Base-by-base conservation (phyloP, 176 grass and related monocot genomes). In the Otatea glauca region DNA sequence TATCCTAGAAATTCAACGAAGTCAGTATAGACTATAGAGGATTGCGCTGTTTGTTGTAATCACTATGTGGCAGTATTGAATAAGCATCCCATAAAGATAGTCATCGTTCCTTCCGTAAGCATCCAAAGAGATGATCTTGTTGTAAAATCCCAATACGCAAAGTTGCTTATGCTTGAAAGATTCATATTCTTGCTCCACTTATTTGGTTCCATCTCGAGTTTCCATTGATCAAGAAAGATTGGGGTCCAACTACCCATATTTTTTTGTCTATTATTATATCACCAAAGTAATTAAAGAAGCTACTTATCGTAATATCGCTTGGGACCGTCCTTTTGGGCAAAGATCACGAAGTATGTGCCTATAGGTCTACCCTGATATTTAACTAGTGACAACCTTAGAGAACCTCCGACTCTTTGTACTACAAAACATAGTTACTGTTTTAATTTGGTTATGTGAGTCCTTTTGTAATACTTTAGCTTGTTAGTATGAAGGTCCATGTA, bases 111-210 rank as follows among this genome's bases (percentile, higher is more conserved):
- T 78, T 37, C 69, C 4, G 3, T 72, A 81, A 76, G 64, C 64
- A 70, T 62, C 64, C 39, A 78, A 21, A 79, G 41, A 77, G 44
- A 72, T 29, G 20, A 59, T 69, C 51, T 81, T 80, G 34, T 68
- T 23, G 15, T 47, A 44, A 63, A 76, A 70, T 58, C 39, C 48
- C 18, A 80, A 49, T 44, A 39, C 56, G 47, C 51, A 55, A 83
- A 65, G 72, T 59, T 73, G 14, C 20, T 66, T 86, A 58, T 83
- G 59, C 51, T 50, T 24, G 0, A 61, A 68, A 79, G 17, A 60
- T 90, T 90, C 84, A 55, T 70, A 80, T 87, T 83, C 85, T 64
- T 39, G n/a, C 61, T 80, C 84, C 80, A 90, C 75, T 84, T 58
- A 78, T 69, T 75, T 79, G 20, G 65, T 80, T 84, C 68, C 72